Base-by-base conservation (phyloP, 495 filamentous ascomycete species). In the Lasiosphaeria ovina region DNA sequence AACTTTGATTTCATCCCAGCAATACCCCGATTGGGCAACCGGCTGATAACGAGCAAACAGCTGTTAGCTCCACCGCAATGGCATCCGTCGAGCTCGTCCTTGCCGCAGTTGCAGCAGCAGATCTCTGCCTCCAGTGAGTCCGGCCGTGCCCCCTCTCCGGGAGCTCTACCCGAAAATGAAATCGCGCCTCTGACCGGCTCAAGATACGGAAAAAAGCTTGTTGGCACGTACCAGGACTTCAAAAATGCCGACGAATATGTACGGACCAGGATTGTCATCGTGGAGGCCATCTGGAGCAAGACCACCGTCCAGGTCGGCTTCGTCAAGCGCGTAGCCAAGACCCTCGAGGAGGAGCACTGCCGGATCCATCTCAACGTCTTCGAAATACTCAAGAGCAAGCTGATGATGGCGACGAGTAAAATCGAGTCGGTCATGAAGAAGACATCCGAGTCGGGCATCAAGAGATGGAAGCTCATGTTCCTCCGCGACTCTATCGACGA, bases 251-350 rank as follows among this genome's bases (percentile, higher is more conserved):
- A 72, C 14, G 55, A 47, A 3, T 64, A 68, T 42, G 16, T 76
- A n/a, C 60, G 24, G 8, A 77, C 78, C 35, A 69, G 66, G 36
- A 59, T 68, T 4, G n/a, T 76, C 16, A 60, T 63, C 3, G 49
- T 80, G 3, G 63, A 78, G 44, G 70, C 55, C 32, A 55, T 69
- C 58, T 81, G 77, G 73, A 51, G 57, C 4, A 61, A 62, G 47
- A 67, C 65, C 35, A 69, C 54, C 34, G 40, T 54, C 44, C 71
- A 80, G 53, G 54, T 80, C 12, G 36, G 69, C 12, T 74, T 79
- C 60, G 48, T 78, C 24, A 61, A 62, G 17, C 64, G 66, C 12
- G 63, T 78, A 9, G 60, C 67, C 16, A 11, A 71, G 10, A 61
- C 51, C 4, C 69, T 82, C 33, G 70, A 75, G 34, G 66, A 74